These are phyloP conservation scores for Magnolia sinica DNA, from an alignment of 164 flowering plant genomes.

Conservation along the genomic window DNA sequence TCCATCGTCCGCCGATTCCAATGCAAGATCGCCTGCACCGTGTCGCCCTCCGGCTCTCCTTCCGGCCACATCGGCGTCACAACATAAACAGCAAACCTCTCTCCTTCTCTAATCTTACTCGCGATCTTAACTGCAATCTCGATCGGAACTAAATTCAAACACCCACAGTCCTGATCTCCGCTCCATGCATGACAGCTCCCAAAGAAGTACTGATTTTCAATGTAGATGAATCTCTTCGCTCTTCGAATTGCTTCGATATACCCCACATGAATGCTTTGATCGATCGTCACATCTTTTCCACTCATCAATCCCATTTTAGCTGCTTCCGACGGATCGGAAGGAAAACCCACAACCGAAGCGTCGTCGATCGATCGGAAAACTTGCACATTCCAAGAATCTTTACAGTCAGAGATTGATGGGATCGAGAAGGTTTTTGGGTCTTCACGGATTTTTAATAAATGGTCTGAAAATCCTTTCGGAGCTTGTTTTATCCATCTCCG, in stretches of 20 bases:
- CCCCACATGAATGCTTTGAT: constrained; percentile 66
- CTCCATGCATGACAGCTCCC: constrained; percentile 70
- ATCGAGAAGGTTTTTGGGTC: constrained; percentile 27
- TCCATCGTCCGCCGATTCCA: constrained; percentile 79
- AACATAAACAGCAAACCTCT: constrained; percentile 57
- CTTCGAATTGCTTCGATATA: constrained; percentile 67
- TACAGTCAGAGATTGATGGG: constrained; percentile 15
- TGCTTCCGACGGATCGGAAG: constrained; percentile 31
- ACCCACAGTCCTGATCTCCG: constrained; percentile 34
- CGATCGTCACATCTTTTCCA: constrained; percentile 52
- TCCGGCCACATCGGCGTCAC: constrained; percentile 88
- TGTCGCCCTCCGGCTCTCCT: constrained; percentile 55
- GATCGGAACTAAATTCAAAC: constrained; percentile 58
- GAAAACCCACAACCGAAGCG: constrained; percentile 51
- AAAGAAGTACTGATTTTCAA: constrained; percentile 69
- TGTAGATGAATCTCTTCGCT: constrained; percentile 67
- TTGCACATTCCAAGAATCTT: constrained; percentile 61
- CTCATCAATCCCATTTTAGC: constrained; percentile 40
- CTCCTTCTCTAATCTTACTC: constrained; percentile 62
- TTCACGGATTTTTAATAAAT: constrained; percentile 14
- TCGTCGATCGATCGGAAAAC: constrained; percentile 67
- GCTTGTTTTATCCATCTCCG: constrained; percentile 63
- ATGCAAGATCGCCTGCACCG: constrained; percentile 65
- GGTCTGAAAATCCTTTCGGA: constrained; percentile 11
- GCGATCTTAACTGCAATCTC: constrained; percentile 70